phyloP scores from a whole-genome alignment of 805 yeast species.

The Ogataea nitratoaversa region DNA sequence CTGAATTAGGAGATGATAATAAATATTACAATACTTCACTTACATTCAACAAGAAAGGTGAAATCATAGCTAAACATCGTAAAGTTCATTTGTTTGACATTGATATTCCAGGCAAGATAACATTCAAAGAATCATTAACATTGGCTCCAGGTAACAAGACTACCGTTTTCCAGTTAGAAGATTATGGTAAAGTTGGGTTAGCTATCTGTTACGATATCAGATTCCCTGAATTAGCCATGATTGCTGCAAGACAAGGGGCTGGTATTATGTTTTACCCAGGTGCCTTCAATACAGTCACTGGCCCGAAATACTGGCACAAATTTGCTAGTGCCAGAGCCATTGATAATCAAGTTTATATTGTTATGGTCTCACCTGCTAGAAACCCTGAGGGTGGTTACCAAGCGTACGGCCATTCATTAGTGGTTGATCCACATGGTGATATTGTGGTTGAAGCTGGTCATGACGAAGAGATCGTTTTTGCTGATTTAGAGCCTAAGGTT shows the following conservation, averaged over 20 bases:
- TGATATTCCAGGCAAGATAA: constrained; percentile 85
- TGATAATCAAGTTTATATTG: constrained; percentile 67
- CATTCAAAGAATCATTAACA: constrained; percentile 76
- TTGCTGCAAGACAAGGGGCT: constrained; percentile 63
- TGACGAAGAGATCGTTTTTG: constrained; percentile 70
- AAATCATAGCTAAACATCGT: constrained; percentile 80
- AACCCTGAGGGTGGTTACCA: constrained; percentile 53
- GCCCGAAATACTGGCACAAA: constrained; percentile 80
- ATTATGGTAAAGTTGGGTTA: constrained; percentile 68
- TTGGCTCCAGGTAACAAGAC: constrained; percentile 78
- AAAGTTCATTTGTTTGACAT: constrained; percentile 91
- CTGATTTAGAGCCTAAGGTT: constrained; percentile 62
- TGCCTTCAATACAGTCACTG: constrained; percentile 81
- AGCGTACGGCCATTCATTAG: constrained; percentile 64
- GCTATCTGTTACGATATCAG: constrained; percentile 84
- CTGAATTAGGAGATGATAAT: constrained; percentile 62
- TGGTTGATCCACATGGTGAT: constrained; percentile 59
- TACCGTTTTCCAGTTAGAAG: constrained; percentile 67
- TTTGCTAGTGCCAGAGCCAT: constrained; percentile 71
- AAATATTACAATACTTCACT: constrained; percentile 69
- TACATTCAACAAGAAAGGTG: constrained; percentile 68
- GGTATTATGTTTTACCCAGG: constrained; percentile 81
- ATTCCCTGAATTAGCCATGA: constrained; percentile 72
- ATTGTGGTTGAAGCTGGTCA: constrained; percentile 71
- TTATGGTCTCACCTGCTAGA: constrained; percentile 87